phyloP scores from a whole-genome alignment of 1,139 yeast genomes.

The Debaryomyces subglobosus region DNA sequence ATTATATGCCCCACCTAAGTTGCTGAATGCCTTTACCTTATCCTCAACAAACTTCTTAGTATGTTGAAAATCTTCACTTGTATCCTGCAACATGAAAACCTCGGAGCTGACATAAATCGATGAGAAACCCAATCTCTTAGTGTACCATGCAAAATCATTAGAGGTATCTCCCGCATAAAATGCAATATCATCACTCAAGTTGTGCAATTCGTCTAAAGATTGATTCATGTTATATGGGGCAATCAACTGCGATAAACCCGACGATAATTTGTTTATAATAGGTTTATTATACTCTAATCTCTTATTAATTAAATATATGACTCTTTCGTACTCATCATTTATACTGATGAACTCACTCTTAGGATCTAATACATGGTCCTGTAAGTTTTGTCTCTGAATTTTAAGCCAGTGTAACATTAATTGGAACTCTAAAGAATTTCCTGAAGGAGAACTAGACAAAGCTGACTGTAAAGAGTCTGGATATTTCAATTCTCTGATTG shows the following conservation, averaged over 20 bases:
- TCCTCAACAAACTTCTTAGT: conserved; percentile 69
- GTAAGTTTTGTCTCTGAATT: conserved; percentile 36
- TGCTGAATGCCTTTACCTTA: conserved; percentile 57
- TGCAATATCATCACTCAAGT: conserved; percentile 80
- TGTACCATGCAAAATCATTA: conserved; percentile 91
- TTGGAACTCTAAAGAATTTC: conserved; percentile 45
- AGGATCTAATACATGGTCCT: conserved; percentile 32
- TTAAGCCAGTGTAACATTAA: conserved; percentile 51
- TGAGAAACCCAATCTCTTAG: conserved; percentile 75
- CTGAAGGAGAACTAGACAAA: conserved; percentile 39
- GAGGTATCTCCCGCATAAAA: conserved; percentile 79
- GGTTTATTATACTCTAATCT: conserved; percentile 69
- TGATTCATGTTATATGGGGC: conserved; percentile 53
- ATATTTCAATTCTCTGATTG: conserved; percentile 63
- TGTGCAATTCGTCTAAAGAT: conserved; percentile 69
- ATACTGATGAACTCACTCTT: conserved; percentile 29
- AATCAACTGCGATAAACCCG: conserved; percentile 57
- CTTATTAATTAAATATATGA: conserved; percentile 53
- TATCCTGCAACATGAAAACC: conserved; percentile 78
- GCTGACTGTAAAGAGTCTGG: conserved; percentile 69
- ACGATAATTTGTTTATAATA: conserved; percentile 44
- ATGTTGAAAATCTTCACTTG: conserved; percentile 53
- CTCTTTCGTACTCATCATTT: conserved; percentile 60
- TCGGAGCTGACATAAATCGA: conserved; percentile 75
- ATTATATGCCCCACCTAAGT: conserved; percentile 60